Evolutionary conservation across 805 yeast species (phyloP), one percentile per base, ranked within the genome.

Genomic region (Ogataea pignaliae): DNA sequence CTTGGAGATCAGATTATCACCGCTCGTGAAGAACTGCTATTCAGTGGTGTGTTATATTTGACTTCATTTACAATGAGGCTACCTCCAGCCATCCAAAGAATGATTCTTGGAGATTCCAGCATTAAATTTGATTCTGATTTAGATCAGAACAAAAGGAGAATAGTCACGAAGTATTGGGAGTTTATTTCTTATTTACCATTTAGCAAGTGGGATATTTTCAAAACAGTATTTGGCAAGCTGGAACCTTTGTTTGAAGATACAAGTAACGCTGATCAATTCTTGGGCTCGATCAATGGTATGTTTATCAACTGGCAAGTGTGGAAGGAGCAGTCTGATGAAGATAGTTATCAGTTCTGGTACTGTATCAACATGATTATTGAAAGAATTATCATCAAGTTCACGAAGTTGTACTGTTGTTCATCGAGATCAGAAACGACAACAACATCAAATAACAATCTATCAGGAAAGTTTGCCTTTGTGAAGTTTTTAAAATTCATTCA

Each of bases 361-460:
- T 50, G 53, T 12, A 41, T 57, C 17, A 56, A 57, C 41, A 35
- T 36, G 11, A 30, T 49, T 2, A 31, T 52, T 14, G 53, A 43
- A 34, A 39, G 21, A 5, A 30, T 51, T 9, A 45, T 51, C 3
- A 13, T 29, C 6, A 37, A 44, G 15, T 47, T 46, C 29, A 13
- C 40, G 3, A 18, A 35, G 8, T n/a, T 33, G 10, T 50, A 43
- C 34, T 50, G 50, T 37, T 50, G 51, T 16, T 41, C 41, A 29
- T 11, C 13, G 10, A 42, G 34, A 10, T 18, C 43, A 1, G 21
- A 32, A 21, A 21, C 7, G 26, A 7, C 26, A 21, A 21, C 26
- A 21, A 30, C 13, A 30, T 4, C 33, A 30, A 30, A n/a, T 10
- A 5, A 30, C 14, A 13, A 12, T 31, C 12, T 46, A 8, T 34